Evolutionary conservation across 495 filamentous ascomycete genomes (phyloP), one percentile per base, ranked within the genome.

Genomic region (Rhizodiscina lignyota): DNA sequence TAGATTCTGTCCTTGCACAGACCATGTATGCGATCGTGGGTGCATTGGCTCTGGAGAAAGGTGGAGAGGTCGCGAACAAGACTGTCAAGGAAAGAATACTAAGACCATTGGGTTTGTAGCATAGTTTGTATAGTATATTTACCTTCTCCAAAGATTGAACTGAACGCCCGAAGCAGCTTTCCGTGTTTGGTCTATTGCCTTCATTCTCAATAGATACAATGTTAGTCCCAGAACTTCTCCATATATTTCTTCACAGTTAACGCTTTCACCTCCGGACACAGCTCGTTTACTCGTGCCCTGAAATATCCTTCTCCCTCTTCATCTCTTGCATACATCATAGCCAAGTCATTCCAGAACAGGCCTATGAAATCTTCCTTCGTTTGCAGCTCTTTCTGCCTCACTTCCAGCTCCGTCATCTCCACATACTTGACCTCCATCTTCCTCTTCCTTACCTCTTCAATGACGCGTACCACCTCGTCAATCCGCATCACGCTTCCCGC

Each of bases 11-110:
- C 24, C 59, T 85, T 32, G 62, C 73, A n/a, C 71, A 81, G 35
- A 68, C 80, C 16, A 46, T 94, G 36, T 89, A 79, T 49, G 82
- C 85, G 12, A 74, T 99, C 18, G 53, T 96, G 24, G 89, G 89
- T 18, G 89, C 91, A 18, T 55, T 96, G 38, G 72, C 84, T 6
- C 57, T 96, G 40, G 80, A 92, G 54, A 75, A 77, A 43, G 89
- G 89, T 19, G 82, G 80, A 32, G 70, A 76, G 32, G 63, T 77
- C 37, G 87, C 91, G 32, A 76, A 74, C 37, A 62, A 68, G 53
- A 59, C 89, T 38, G 73, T 78, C 13, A 70, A 67, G 48, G 79
- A 94, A 39, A 75, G 73, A 56, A 75, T 97, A 49, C 55, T 97
- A 44, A 38, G 41, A 23, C 57, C 61, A 2, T 35, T 61, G 16